Conservation (phyloP, 2,329 filamentous ascomycete species). For the Kalmusia sp. region DNA sequence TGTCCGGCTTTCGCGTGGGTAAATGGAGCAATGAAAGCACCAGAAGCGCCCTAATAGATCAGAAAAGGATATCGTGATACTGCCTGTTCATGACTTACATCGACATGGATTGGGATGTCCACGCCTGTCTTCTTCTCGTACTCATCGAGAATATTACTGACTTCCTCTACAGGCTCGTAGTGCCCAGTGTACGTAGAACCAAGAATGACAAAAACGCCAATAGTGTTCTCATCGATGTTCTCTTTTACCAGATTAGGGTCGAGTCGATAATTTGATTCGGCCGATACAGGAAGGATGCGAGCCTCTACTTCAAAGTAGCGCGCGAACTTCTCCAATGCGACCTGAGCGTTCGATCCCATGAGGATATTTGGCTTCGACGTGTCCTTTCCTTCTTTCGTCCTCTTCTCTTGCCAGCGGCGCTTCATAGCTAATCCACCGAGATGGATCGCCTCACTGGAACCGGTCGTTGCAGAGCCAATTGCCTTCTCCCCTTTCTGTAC, state of each 20-base stretch:
- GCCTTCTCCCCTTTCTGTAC: constrained; percentile 67
- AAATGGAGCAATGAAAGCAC: constrained; percentile 69
- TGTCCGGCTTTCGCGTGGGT: constrained; percentile 61
- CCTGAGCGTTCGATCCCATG: constrained; percentile 77
- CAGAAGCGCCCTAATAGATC: constrained; percentile 56
- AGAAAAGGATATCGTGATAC: neutral
- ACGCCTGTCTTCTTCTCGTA: constrained; percentile 67
- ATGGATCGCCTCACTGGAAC: constrained; percentile 74
- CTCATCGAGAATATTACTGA: constrained; percentile 69
- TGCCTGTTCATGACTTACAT: constrained; percentile 36
- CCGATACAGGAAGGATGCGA: constrained; percentile 67
- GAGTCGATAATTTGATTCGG: constrained; percentile 66
- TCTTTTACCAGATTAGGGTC: constrained; percentile 70
- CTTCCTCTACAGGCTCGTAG: constrained; percentile 74
- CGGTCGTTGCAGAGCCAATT: constrained; percentile 73
- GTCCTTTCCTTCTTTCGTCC: constrained; percentile 67
- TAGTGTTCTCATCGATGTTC: constrained; percentile 77
- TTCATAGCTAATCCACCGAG: constrained; percentile 77
- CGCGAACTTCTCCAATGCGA: constrained; percentile 76
- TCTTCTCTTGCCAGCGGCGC: constrained; percentile 73
- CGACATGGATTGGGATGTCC: constrained; percentile 73
- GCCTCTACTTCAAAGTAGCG: constrained; percentile 77
- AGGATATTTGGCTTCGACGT: constrained; percentile 72
- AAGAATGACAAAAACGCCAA: constrained; percentile 76
- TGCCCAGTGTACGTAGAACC: constrained; percentile 78